A percentile compares a stretch with the other conserved stretches of the same genome.
Evolutionary conservation across 768 basidiomycete species (phyloP).

Genomic region (Boletus fagicola): DNA sequence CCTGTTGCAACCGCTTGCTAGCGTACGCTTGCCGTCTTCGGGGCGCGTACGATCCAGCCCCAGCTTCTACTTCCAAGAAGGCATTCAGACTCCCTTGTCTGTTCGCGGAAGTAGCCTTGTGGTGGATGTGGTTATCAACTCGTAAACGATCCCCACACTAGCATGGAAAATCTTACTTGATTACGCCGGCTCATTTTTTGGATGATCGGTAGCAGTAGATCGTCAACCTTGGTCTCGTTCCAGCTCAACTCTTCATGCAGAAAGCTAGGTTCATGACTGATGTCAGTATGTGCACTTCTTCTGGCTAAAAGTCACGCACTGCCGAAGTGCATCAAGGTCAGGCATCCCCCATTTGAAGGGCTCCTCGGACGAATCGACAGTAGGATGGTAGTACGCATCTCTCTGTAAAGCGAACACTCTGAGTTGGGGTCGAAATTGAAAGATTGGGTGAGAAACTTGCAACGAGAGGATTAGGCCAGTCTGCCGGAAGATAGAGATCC

Average conservation of each 20-base stretch:
- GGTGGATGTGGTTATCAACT: background rate
- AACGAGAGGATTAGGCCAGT: slow-evolving; percentile 93
- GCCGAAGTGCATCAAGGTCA: slow-evolving; percentile 89
- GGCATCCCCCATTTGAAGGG: slow-evolving; percentile 96
- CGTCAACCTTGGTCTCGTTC: slow-evolving; percentile 81
- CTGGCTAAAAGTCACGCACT: slow-evolving; percentile 44
- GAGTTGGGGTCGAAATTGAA: slow-evolving; percentile 1
- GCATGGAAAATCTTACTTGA: slow-evolving; percentile 46
- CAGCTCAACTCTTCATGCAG: slow-evolving; percentile 78
- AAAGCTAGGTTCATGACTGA: slow-evolving; percentile 44
- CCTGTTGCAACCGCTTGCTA: slow-evolving; percentile 84
- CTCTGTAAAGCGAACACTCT: slow-evolving; percentile 45
- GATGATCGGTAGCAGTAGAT: slow-evolving; percentile 87
- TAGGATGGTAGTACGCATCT: slow-evolving; percentile 91
- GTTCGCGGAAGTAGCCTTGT: slow-evolving; percentile 60
- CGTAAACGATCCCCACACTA: background rate
- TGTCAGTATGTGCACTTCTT: slow-evolving; percentile 15
- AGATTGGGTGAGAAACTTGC: slow-evolving; percentile 44
- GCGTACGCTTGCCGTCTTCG: slow-evolving; percentile 78
- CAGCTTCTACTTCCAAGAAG: slow-evolving; percentile 70
- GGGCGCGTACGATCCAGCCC: slow-evolving; percentile 70
- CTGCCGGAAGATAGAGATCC: slow-evolving; percentile 69
- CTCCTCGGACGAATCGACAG: slow-evolving; percentile 87
- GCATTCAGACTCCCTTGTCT: slow-evolving; percentile 74
- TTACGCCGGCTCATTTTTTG: slow-evolving; percentile 82